phyloP scores from a whole-genome alignment of 2,329 filamentous ascomycete species.

The Hypocrella siamensis region DNA sequence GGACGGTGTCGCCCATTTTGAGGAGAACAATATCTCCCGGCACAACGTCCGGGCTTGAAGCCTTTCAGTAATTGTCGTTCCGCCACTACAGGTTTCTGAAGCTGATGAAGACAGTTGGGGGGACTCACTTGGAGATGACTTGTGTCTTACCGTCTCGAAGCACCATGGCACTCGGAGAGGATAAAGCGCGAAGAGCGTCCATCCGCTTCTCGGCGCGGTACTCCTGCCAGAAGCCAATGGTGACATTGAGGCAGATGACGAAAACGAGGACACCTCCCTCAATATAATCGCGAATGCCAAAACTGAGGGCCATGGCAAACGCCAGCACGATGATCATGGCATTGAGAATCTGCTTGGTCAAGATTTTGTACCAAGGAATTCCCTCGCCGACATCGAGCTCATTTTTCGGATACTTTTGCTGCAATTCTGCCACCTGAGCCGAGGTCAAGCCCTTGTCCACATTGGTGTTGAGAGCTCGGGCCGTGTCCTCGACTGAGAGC shows the following conservation, averaged over 20 bases:
- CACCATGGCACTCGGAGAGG: slow-evolving; percentile 46
- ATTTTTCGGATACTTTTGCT: slow-evolving; percentile 48
- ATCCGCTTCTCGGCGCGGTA: slow-evolving; percentile 51
- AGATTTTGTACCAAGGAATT: slow-evolving; percentile 55
- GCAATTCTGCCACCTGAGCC: slow-evolving; percentile 40
- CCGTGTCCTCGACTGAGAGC: slow-evolving; percentile 45
- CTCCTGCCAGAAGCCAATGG: slow-evolving; percentile 52
- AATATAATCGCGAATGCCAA: slow-evolving; percentile 50
- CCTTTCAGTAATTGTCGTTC: slow-evolving; percentile 5
- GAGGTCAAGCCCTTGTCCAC: slow-evolving; percentile 51
- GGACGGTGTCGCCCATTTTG: slow-evolving; percentile 59
- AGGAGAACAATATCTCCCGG: slow-evolving; percentile 55
- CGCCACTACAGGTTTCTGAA: too few species aligned
- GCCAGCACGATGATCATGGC: slow-evolving; percentile 65
- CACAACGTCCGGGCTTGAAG: slow-evolving; percentile 42
- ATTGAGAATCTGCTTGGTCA: slow-evolving; percentile 59
- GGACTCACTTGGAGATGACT: slow-evolving; percentile 39
- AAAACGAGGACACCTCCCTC: slow-evolving; percentile 52
- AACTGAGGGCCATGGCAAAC: slow-evolving; percentile 60
- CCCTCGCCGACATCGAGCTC: slow-evolving; percentile 53
- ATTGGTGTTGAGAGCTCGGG: slow-evolving; percentile 43
- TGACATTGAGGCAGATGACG: slow-evolving; percentile 54
- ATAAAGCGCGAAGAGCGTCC: slow-evolving; percentile 45
- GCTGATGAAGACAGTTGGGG: too few species aligned
- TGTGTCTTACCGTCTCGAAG: slow-evolving; percentile 42